Conservation (phyloP, 257 asterid species). For the Knoxia roxburghii region DNA sequence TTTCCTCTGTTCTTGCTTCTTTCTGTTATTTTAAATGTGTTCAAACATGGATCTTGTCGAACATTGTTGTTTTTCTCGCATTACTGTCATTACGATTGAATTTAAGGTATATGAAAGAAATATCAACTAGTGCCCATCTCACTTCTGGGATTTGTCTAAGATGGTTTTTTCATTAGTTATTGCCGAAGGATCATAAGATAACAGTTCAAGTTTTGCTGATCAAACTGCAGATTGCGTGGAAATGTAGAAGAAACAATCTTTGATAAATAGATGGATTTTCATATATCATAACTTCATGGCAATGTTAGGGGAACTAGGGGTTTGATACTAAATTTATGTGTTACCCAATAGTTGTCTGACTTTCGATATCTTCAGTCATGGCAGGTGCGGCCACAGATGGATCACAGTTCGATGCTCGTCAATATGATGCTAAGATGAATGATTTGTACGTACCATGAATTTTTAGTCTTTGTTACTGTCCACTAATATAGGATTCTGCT, state of each 20-base stretch:
- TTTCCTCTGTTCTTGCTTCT: background rate
- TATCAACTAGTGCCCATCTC: no score
- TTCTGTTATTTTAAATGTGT: background rate
- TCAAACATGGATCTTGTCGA: no score
- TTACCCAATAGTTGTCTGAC: background rate
- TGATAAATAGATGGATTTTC: background rate
- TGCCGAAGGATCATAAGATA: no score
- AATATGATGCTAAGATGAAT: conserved; percentile 39
- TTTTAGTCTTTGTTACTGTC: background rate
- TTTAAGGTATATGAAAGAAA: no score
- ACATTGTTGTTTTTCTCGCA: background rate
- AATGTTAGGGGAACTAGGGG: no score
- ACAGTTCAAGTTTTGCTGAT: no score
- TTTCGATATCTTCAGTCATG: conserved; percentile 25
- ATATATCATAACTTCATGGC: no score
- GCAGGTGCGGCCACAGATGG: conserved; percentile 41
- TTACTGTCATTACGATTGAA: no score
- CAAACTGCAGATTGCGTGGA: no score
- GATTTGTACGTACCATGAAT: conserved; percentile 26
- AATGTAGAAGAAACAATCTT: background rate
- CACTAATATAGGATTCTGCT: no score
- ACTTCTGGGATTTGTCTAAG: background rate
- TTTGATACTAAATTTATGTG: no score
- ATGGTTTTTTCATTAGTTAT: no score
- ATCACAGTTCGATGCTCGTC: conserved; percentile 44